These are phyloP conservation scores for Leishmania martiniquensis DNA, from an alignment of 208 protist genomes.

Conservation along the genomic window DNA sequence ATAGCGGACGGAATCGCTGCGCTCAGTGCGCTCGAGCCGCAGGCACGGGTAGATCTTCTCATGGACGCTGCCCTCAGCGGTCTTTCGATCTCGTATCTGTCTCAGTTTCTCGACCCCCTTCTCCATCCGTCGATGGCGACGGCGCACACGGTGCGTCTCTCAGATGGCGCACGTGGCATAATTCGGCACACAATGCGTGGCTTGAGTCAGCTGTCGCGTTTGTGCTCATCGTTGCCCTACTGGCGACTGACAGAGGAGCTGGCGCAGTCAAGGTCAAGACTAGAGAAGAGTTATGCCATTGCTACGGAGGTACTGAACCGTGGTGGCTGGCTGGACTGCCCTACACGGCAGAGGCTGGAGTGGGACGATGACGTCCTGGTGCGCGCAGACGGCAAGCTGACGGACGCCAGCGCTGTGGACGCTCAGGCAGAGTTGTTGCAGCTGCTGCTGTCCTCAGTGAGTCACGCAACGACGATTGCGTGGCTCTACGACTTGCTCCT, in stretches of 20 bases:
- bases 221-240: conserved; percentile 43
- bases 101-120: conserved; percentile 26
- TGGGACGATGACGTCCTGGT: conserved; percentile 24
- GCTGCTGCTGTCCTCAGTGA: conserved; percentile 43
- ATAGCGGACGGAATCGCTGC: conserved; percentile 20
- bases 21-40: conserved; percentile 29
- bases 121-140: conserved; percentile 27
- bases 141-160: conserved; percentile 24
- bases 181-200: conserved; percentile 32
- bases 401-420: conserved; percentile 37
- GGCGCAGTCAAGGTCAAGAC: conserved; percentile 20
- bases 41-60: conserved; percentile 33
- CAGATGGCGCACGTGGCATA: conserved; percentile 40
- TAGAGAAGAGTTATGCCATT: conserved; percentile 21
- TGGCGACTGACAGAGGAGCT: conserved; percentile 47
- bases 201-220: conserved; percentile 31
- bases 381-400: conserved; percentile 13
- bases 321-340: conserved; percentile 56
- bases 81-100: conserved; percentile 26
- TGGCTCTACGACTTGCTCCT: conserved; percentile 63
- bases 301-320: conserved; percentile 38
- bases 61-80: conserved; percentile 39
- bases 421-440: conserved; percentile 58
- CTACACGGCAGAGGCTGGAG: conserved; percentile 15
- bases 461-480: conserved; percentile 43